Conservation (phyloP, 2,329 filamentous ascomycete species). For the Epichloe festucae region DNA sequence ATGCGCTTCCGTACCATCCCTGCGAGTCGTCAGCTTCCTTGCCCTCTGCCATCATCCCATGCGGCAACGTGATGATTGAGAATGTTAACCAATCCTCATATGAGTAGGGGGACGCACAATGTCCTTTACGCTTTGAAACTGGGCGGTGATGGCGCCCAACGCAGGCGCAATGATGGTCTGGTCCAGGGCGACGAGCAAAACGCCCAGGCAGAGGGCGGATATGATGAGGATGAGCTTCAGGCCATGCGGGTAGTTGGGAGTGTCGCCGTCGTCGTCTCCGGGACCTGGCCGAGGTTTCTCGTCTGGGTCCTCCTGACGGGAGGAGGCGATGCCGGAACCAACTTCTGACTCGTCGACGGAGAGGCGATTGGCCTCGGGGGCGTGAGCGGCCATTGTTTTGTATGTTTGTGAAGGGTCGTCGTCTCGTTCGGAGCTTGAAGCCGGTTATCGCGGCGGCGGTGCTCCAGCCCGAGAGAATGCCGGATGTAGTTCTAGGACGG, state of each 20-base stretch:
- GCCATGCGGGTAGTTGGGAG: slow-evolving; percentile 25
- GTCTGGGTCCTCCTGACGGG: neutral
- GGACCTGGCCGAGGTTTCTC: neutral
- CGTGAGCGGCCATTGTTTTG: neutral
- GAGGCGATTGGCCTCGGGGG: slow-evolving; percentile 8
- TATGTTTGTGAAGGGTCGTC: no score
- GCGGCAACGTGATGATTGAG: neutral
- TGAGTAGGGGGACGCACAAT: slow-evolving; percentile 22
- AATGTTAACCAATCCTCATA: no score
- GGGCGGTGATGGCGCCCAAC: slow-evolving; percentile 35
- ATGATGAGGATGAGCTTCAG: slow-evolving; percentile 29
- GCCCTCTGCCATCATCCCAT: neutral
- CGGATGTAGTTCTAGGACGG: no score
- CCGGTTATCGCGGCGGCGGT: no score
- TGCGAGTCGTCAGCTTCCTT: neutral
- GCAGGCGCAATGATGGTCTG: slow-evolving; percentile 41
- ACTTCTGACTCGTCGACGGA: slow-evolving; percentile 21
- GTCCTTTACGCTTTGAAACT: slow-evolving; percentile 31
- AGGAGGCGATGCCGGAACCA: slow-evolving; percentile 11
- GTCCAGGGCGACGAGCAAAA: slow-evolving; percentile 38
- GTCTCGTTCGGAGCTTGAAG: no score
- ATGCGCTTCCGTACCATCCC: slow-evolving; percentile 38
- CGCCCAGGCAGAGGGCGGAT: slow-evolving; percentile 28
- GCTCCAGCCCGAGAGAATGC: no score
- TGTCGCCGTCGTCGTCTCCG: slow-evolving; percentile 8